These are phyloP conservation scores for Vitellaria paradoxa DNA, from an alignment of 179 eudicot genomes.

Conservation along the genomic window DNA sequence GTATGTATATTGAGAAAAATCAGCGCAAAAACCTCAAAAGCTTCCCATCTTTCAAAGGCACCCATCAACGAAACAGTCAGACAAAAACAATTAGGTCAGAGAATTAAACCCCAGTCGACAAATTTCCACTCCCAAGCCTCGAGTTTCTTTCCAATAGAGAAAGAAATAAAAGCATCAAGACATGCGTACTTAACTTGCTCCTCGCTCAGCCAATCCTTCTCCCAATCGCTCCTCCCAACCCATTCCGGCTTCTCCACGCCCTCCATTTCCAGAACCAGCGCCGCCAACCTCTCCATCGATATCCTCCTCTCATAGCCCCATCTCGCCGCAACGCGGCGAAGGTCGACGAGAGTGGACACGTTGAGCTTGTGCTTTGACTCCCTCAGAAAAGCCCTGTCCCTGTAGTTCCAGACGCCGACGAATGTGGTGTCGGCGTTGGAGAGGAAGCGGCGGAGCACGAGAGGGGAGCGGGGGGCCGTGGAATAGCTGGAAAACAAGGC, in stretches of 20 bases:
- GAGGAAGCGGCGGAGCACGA: slow-evolving; percentile 11
- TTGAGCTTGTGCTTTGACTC: neutral
- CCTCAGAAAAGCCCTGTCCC: neutral
- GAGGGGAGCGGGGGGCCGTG: neutral
- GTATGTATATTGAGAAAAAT: too few species aligned
- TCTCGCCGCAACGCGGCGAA: neutral
- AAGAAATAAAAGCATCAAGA: slow-evolving; percentile 11
- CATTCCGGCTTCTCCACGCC: neutral
- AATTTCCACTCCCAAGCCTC: neutral
- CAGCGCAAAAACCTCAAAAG: too few species aligned
- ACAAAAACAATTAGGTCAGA: too few species aligned
- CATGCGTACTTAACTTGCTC: slow-evolving; percentile 20
- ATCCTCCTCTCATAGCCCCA: neutral
- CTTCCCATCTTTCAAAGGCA: too few species aligned
- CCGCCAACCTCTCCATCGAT: neutral
- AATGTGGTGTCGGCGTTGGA: neutral
- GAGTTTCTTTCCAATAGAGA: slow-evolving; percentile 8
- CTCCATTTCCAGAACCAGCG: neutral
- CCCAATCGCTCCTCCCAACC: slow-evolving; percentile 22
- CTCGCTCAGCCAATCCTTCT: neutral
- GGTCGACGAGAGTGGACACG: neutral
- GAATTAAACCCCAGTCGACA: neutral
- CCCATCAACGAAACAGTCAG: too few species aligned
- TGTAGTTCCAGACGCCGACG: slow-evolving; percentile 10
- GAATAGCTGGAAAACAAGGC: slow-evolving; percentile 14